Base-by-base conservation (phyloP, 345 rosid genomes). In the Anacardium occidentale region DNA sequence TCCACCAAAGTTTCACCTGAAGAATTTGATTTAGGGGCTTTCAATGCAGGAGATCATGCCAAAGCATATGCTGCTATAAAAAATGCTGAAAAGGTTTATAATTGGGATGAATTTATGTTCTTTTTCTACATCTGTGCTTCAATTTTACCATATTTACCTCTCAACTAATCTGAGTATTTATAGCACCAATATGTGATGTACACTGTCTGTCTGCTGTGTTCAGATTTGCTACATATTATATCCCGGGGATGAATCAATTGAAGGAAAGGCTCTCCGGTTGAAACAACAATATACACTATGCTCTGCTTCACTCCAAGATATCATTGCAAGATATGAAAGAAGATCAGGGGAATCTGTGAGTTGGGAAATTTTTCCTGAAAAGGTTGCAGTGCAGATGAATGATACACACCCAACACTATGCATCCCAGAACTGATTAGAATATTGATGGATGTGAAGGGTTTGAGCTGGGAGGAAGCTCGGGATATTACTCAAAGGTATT, bases 211-310 rank as follows among this genome's bases (percentile, higher is more conserved):
- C 29, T 70, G 7, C 69, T 75, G 52, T 68, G 29, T 47, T 64
- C 76, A 82, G 86, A 84, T 86, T 75, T 84, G 88, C 81, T 82
- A 86, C 26, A 29, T 84, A 71, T 76, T 82, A 65, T 79, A 84
- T 73, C 88, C 85, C 22, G 85, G 90, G 56, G 88, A 86, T 64
- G 88, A 82, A 68, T 79, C 83, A 9, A 25, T 62, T 24, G 88
- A 82, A 65, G 84, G 90, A 55, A 86, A 84, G 82, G 69, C 76
- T 62, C 88, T 86, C 45, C 74, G 85, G 56, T 75, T 81, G 82
- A 86, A 86, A 82, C 88, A 86, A 74, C 85, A 84, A 26, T 82
- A 82, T 58, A 84, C 88, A 25, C 80, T 86, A 48, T 86, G 90
- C 63, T 82, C 84, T 57, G 85, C 85, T 69, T 84, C 85, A 20